A percentile compares a stretch with the other conserved stretches of the same genome.
Evolutionary conservation across 2,329 filamentous ascomycete species (phyloP).

Genomic region (Rhynchosporium secalis): DNA sequence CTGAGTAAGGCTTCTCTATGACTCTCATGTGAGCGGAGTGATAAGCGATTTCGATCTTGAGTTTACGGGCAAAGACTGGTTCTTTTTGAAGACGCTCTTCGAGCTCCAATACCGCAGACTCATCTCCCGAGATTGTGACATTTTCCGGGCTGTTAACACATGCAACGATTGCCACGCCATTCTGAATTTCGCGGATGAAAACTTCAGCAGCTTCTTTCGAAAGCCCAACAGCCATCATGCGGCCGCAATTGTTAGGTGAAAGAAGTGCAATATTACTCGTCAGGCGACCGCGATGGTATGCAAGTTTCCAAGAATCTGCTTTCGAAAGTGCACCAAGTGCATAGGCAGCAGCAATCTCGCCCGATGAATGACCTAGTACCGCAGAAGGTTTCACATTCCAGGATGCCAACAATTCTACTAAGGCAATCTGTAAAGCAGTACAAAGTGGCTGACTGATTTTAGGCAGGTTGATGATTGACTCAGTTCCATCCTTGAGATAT

Average conservation of each 20-base stretch:
- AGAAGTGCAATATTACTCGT: constrained; percentile 16
- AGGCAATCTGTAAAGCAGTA: constrained; percentile 36
- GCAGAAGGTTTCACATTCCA: constrained; percentile 27
- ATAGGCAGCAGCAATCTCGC: constrained; percentile 44
- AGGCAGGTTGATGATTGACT: constrained; percentile 25
- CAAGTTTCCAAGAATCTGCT: constrained; percentile 23
- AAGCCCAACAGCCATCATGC: constrained; percentile 55
- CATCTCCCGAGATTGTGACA: constrained; percentile 33
- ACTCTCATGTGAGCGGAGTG: constrained; percentile 42
- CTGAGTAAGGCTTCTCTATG: constrained; percentile 33
- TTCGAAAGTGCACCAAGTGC: constrained; percentile 31
- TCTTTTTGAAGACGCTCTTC: constrained; percentile 18
- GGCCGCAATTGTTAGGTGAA: constrained; percentile 39
- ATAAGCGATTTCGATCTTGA: constrained; percentile 45
- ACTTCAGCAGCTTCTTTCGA: constrained; percentile 22
- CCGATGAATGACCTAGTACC: constrained; percentile 38
- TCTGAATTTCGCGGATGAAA: background rate
- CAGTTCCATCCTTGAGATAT: constrained; percentile 2
- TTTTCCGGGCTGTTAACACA: constrained; percentile 37
- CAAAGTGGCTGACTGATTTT: constrained; percentile 29
- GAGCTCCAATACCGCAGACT: constrained; percentile 20
- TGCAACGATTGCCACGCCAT: constrained; percentile 37
- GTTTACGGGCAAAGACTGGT: constrained; percentile 39
- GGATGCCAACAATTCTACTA: constrained; percentile 33
- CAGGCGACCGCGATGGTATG: constrained; percentile 28